Evolutionary conservation across 345 rosid species (phyloP).

Genomic region (Hypericum androsaemum): DNA sequence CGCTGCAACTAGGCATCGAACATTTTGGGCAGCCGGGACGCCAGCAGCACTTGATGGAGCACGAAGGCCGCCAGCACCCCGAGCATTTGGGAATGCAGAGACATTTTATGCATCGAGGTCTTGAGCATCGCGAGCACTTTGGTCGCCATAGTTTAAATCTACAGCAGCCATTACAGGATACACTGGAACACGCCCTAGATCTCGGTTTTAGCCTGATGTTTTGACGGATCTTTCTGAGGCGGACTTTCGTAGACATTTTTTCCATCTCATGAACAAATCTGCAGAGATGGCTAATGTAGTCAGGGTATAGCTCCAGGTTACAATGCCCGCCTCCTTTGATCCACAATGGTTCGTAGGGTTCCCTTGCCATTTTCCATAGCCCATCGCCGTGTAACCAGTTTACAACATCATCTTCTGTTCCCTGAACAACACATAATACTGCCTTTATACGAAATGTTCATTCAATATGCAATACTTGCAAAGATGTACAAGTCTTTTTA

Average conservation of each 20-base stretch:
- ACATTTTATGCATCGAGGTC: conserved; percentile 20
- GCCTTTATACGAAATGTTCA: too few species aligned
- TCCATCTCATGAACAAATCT: conserved; percentile 88
- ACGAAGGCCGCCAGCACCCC: too few species aligned
- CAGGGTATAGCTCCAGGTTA: conserved; percentile 92
- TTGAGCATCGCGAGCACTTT: conserved; percentile 28
- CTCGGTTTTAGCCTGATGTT: conserved; percentile 33
- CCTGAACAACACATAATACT: conserved; percentile 32
- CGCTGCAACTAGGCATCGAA: conserved; percentile 6
- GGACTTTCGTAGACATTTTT: conserved; percentile 53
- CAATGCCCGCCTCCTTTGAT: conserved; percentile 99
- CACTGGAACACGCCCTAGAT: conserved; percentile 16
- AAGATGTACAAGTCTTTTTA: too few species aligned
- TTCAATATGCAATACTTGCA: too few species aligned
- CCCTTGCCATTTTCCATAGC: conserved; percentile 82
- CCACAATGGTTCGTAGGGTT: conserved; percentile 93
- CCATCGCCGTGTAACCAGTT: conserved; percentile 93
- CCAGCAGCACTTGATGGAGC: too few species aligned
- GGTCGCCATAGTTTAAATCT: conserved; percentile 26
- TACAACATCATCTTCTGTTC: conserved; percentile 94
- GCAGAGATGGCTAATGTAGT: conserved; percentile 74
- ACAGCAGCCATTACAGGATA: conserved; percentile 31
- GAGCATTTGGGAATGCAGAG: too few species aligned
- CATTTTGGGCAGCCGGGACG: too few species aligned
- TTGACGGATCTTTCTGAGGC: conserved; percentile 63